Evolutionary conservation across 306 rosid genomes (phyloP), one percentile per base, ranked within the genome.

Genomic region (Prunus davidiana): DNA sequence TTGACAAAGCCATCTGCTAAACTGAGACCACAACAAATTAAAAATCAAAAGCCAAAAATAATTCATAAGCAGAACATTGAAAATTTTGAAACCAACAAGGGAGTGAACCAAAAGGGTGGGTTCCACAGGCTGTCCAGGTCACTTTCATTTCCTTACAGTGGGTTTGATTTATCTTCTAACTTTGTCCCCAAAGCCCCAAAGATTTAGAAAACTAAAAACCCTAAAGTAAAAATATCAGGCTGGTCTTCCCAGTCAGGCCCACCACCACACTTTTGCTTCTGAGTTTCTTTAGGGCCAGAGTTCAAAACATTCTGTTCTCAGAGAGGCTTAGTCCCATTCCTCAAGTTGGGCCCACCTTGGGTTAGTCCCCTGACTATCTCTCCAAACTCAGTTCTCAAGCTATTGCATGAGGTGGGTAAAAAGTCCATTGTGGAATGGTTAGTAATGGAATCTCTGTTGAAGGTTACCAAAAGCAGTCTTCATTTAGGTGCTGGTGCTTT

Each of bases 21-120:
- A 38, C 8, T 19, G 0, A 19, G 15, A 34, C 7, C 9, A 8
- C 30, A 11, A 69, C 22, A 28, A 28, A n/a, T 28, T 7, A 22
- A 52, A 52, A 61, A 4, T 27, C 41, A 61, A 14, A 6, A 51
- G 14, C 2, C 12, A 55, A 56, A 56, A n/a, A 22, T 14, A n/a
- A 22, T 12, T 8, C 12, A 27, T 7, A 25, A 14, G 0, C 47
- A n/a, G 70, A 69, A 32, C 60, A 30, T 0, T 1, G 1, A 2
- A 62, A 28, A 7, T 0, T 38, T 38, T 16, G 49, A 69, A 68
- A 47, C 62, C 69, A 15, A 18, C 25, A 58, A 6, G 34, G 2
- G 74, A 47, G 43, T 30, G 57, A 11, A 30, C 64, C 57, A 69
- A 77, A 69, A 12, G 57, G 19, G 28, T 69, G 75, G 61, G 76